Evolutionary conservation across 2,329 filamentous ascomycete species (phyloP), one percentile per base, ranked within the genome.

Genomic region (Didymella segeticola): DNA sequence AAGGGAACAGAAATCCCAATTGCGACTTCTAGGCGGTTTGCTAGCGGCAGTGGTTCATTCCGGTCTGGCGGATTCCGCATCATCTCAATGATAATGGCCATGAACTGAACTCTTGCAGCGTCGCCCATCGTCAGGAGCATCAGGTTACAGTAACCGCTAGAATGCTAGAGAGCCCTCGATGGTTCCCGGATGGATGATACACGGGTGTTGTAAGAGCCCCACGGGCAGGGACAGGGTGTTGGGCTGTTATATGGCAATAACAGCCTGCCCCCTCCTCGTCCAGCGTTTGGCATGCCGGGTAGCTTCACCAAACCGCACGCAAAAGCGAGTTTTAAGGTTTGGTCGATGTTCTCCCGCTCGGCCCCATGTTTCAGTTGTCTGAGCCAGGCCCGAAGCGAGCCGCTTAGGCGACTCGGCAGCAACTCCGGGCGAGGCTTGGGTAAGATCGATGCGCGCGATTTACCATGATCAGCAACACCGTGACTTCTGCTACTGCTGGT

Each of bases 1-100:
- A 52, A 52, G 1, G 36, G 48, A 3, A 46, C n/a, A 17, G 36
- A 47, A 8, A 52, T 17, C 4, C 49, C 49, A 36, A 30, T 20
- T 10, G 36, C 36, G 8, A 38, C 36, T 15, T 26, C 25, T 4
- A 46, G 29, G 10, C 30, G 49, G 8, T 42, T 52, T 20, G 36
- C 11, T 4, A 36, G 19, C 3, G 42, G 34, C 3, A 42, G 12
- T 19, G 42, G 34, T 6, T 39, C 22, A 4, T 46, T 29, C 6
- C 41, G 42, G n/a, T 52, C 27, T 1, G 48, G 42, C 4, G 42
- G 48, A n/a, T 46, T 41, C 9, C 17, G 34, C 42, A 46, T 23
- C 42, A 46, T 45, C 22, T 41, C 34, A 10, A 46, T 19, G 7
- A 52, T 31, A 22, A 46, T 27, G 8, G 34, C 34, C 36, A 46